These are phyloP conservation scores for Lasiosphaeria miniovina DNA, from an alignment of 495 filamentous ascomycete genomes.

Conservation along the genomic window DNA sequence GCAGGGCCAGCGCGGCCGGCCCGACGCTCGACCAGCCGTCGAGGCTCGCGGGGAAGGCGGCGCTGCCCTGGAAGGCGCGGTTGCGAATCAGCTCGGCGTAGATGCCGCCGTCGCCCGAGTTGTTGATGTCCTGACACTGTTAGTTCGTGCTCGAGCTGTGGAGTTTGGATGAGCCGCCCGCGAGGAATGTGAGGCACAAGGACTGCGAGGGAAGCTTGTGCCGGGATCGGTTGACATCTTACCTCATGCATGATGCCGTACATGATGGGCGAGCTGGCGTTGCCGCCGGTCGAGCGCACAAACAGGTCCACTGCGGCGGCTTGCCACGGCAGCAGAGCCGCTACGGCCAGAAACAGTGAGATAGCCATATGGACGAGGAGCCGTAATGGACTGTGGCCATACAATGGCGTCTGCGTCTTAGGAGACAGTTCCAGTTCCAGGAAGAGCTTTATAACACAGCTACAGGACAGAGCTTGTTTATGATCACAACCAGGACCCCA, in stretches of 20 bases:
- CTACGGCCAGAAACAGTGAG: not conserved
- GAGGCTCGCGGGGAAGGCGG: slow-evolving; percentile 39
- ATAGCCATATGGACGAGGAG: too few relatives aligned
- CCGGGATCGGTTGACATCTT: not conserved
- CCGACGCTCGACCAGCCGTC: slow-evolving; percentile 56
- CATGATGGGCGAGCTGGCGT: slow-evolving; percentile 33
- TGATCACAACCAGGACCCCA: too few relatives aligned
- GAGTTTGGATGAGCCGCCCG: not conserved
- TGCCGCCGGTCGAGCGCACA: slow-evolving; percentile 36
- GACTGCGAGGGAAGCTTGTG: too few relatives aligned
- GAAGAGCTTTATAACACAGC: too few relatives aligned
- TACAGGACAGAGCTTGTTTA: too few relatives aligned
- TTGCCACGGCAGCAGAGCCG: not conserved
- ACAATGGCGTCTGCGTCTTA: too few relatives aligned
- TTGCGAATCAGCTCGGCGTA: slow-evolving; percentile 73
- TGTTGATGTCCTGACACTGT: slow-evolving; percentile 59
- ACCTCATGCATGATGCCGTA: slow-evolving; percentile 45
- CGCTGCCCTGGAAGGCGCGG: slow-evolving; percentile 58
- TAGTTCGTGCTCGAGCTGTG: not conserved
- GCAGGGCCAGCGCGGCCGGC: slow-evolving; percentile 44
- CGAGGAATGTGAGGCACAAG: not conserved
- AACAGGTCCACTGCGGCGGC: slow-evolving; percentile 27
- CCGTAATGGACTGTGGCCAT: too few relatives aligned
- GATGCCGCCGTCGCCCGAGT: slow-evolving; percentile 73
- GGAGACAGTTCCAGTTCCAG: too few relatives aligned